Percentiles rank a stretch among this genome's conserved stretches.
Conservation (phyloP, 2,329 filamentous ascomycete genomes). For the Fusarium staphyleae region DNA sequence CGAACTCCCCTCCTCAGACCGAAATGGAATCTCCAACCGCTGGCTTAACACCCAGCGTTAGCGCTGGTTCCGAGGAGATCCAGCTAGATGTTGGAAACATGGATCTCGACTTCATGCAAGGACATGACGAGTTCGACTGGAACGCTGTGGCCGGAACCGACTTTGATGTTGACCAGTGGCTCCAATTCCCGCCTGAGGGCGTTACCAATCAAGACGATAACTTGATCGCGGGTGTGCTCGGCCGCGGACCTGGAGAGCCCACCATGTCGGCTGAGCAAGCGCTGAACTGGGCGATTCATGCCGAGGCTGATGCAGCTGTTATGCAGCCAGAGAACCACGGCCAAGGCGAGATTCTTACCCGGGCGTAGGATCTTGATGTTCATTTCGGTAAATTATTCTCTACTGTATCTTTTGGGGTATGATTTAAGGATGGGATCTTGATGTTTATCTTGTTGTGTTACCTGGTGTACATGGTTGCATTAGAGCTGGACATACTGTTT, state of each 20-base stretch:
- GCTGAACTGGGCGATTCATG: constrained; percentile 42
- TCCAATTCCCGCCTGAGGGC: constrained; percentile 63
- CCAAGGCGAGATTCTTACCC: constrained; percentile 29
- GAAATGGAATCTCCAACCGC: constrained; percentile 50
- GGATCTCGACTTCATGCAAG: constrained; percentile 56
- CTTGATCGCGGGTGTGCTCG: constrained; percentile 47
- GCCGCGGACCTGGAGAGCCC: constrained; percentile 34
- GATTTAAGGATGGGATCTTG: constrained; percentile 13
- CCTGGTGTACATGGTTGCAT: constrained; percentile 32
- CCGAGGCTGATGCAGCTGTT: constrained; percentile 34
- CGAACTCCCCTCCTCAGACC: constrained; percentile 55
- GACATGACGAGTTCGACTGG: constrained; percentile 61
- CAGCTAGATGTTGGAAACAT: constrained; percentile 47
- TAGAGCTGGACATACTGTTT: constrained; percentile 23
- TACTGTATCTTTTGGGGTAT: not conserved
- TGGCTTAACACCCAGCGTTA: constrained; percentile 55
- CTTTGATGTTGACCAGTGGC: constrained; percentile 66
- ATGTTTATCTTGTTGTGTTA: constrained; percentile 24
- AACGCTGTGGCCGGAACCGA: constrained; percentile 59
- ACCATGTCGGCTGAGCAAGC: constrained; percentile 42
- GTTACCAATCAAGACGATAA: constrained; percentile 50
- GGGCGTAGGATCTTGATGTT: constrained; percentile 19
- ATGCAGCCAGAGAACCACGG: constrained; percentile 19
- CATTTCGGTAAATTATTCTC: not conserved
- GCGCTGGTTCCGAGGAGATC: constrained; percentile 52